Evolutionary conservation across 129 eudicot species (phyloP), one percentile per base, ranked within the genome.

Genomic region (Ambrosia trifida): DNA sequence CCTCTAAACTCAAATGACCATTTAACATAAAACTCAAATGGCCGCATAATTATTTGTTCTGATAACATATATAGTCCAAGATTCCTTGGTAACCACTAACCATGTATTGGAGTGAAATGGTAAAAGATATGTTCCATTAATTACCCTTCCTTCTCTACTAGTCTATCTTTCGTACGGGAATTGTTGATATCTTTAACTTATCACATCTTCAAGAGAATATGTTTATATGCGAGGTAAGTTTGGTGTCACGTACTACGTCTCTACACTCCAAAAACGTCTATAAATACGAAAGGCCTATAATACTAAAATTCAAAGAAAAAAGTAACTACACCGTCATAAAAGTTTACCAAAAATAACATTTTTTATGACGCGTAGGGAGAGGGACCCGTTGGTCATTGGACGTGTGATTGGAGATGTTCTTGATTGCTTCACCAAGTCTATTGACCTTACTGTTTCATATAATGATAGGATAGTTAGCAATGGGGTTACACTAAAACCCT

Each of bases 321-420:
- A 24, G 28, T 24, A 24, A 24, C 28, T 24, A 24, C 28, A 30
- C 12, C 60, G 53, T 76, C 33, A 12, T 20, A 11, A 20, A 58
- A 47, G 28, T 5, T 8, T 32, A 68, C 32, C n/a, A 3, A 76
- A 41, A 4, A 10, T 40, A 68, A 17, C 3, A 18, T 59, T 20
- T 20, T 44, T 33, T 3, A 77, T 31, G 60, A 86, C 80, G 87
- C 80, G 80, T 8, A 75, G 92, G 40, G 83, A 78, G 17, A 81
- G 92, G 51, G 89, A 87, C 51, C 94, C 94, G 3, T 63, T 87
- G 33, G 83, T 82, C 0, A 85, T 87, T 2, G 94, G 94, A 28
- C 69, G 94, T 7, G 89, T 87, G 40, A 68, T 87, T 12, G 89
- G 94, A 0, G 94, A 87, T 66, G 87, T 87, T 13, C 76, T 87